phyloP scores from a whole-genome alignment of 371 early-diverging fungal genomes.

The Nematocida sp. region DNA sequence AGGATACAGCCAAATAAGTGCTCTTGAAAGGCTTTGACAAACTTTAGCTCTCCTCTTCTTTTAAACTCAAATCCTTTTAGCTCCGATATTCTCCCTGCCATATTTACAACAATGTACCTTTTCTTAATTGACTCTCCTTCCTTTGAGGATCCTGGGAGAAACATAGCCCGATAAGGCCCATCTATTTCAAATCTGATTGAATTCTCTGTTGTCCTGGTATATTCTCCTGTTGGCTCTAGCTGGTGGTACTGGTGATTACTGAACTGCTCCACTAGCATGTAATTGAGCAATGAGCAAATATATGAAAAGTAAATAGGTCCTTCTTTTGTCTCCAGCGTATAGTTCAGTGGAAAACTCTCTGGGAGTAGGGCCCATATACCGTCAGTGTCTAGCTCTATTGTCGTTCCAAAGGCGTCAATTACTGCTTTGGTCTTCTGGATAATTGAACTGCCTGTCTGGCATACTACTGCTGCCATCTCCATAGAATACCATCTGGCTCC shows the following conservation, averaged over 20 bases:
- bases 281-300: constrained; percentile 91
- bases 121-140: constrained; percentile 93
- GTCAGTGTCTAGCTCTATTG: constrained; percentile 95
- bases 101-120: constrained; percentile 92
- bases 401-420: constrained; percentile 85
- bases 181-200: constrained; percentile 97
- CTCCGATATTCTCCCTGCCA: constrained; percentile 86
- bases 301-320: constrained; percentile 70
- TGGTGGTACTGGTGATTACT: constrained; percentile 92
- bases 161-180: constrained; percentile 98
- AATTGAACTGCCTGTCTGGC: constrained; percentile 86
- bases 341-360: constrained; percentile 73
- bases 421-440: constrained; percentile 86
- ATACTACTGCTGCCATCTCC: constrained; percentile 97
- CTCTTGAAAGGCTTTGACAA: constrained; percentile 93
- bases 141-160: constrained; percentile 87
- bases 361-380: constrained; percentile 99
- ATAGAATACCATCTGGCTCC: constrained; percentile 97
- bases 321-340: constrained; percentile 73
- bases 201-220: constrained; percentile 75
- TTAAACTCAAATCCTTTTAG: constrained; percentile 99
- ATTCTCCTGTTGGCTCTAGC: constrained; percentile 65
- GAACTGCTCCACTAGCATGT: constrained; percentile 84
- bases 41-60: constrained; percentile 91
- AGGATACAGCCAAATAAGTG: constrained; percentile 82